Conservation (phyloP, 805 yeast species). For the Cyberlindnera mycetangii region DNA sequence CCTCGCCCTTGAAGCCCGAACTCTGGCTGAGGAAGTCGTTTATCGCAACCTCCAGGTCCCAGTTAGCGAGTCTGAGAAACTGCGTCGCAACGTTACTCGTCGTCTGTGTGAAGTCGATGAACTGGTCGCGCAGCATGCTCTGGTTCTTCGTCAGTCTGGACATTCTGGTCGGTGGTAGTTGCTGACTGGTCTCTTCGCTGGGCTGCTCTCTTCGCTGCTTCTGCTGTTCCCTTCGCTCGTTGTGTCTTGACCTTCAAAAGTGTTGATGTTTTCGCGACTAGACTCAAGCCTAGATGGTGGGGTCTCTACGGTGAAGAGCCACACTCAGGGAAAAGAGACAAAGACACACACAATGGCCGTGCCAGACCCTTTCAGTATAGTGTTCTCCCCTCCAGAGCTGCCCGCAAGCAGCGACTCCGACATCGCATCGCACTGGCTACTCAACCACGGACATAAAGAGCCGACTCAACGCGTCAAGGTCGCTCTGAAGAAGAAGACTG, state of each 20-base stretch:
- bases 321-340: too few species aligned
- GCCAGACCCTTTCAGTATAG: conserved; percentile 1
- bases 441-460: conserved; percentile 22
- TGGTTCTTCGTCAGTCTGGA: conserved; percentile 20
- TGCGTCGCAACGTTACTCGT: conserved; percentile 24
- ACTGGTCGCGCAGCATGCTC: conserved; percentile 28
- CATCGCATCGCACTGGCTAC: conserved; percentile 23
- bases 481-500: conserved; percentile 20
- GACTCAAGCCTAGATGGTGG: not conserved
- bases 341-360: not conserved
- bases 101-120: conserved; percentile 28
- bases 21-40: conserved; percentile 26
- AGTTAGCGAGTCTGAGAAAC: conserved; percentile 21
- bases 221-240: too few species aligned
- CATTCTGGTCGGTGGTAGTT: conserved; percentile 15
- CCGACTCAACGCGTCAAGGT: conserved; percentile 24
- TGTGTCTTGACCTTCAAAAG: too few species aligned
- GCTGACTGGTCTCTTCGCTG: too few species aligned
- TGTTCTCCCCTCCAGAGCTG: conserved; percentile 20
- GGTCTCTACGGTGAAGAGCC: too few species aligned
- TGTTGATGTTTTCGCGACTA: not conserved
- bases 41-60: conserved; percentile 29
- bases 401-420: conserved; percentile 24
- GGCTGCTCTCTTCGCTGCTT: too few species aligned
- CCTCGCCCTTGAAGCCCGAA: conserved; percentile 11